Evolutionary conservation across 495 filamentous ascomycete species (phyloP).

Genomic region (Trypethelium eluteriae): DNA sequence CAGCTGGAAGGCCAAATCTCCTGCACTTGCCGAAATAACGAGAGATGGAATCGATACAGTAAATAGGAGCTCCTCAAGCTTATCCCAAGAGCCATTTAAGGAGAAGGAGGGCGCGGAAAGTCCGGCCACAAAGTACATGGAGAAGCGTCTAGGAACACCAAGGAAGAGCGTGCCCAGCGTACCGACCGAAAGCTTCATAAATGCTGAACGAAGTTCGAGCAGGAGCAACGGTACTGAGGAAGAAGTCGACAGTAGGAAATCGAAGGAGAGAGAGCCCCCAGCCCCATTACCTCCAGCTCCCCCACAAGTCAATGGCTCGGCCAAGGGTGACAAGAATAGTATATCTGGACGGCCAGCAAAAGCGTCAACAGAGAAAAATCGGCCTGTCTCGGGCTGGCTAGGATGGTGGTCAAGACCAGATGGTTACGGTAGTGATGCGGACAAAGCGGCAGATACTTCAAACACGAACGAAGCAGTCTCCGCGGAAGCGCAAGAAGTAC

Average conservation of each 20-base stretch:
- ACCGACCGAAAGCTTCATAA: neutral
- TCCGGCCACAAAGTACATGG: constrained; percentile 6
- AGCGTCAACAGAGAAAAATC: neutral
- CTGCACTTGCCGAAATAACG: neutral
- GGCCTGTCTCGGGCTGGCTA: constrained; percentile 22
- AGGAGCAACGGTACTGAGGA: neutral
- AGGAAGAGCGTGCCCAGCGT: neutral
- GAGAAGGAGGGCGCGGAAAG: neutral
- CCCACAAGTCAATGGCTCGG: neutral
- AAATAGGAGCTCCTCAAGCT: neutral
- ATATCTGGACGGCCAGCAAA: constrained; percentile 15
- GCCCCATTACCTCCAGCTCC: constrained; percentile 4
- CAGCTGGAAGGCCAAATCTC: constrained; percentile 2
- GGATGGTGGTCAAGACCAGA: constrained; percentile 40
- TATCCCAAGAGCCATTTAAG: neutral
- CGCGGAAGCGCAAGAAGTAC: constrained; percentile 25
- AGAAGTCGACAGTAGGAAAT: neutral
- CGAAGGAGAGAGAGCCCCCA: neutral
- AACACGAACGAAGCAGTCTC: neutral
- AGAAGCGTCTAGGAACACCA: neutral
- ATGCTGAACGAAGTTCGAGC: neutral
- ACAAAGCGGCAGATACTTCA: constrained; percentile 18
- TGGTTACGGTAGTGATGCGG: constrained; percentile 25
- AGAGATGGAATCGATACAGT: neutral
- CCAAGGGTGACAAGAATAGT: neutral